A percentile compares a stretch with the other conserved stretches of the same genome.
phyloP scores from a whole-genome alignment of 495 filamentous ascomycete genomes.

The Geoglossum glabrum region DNA sequence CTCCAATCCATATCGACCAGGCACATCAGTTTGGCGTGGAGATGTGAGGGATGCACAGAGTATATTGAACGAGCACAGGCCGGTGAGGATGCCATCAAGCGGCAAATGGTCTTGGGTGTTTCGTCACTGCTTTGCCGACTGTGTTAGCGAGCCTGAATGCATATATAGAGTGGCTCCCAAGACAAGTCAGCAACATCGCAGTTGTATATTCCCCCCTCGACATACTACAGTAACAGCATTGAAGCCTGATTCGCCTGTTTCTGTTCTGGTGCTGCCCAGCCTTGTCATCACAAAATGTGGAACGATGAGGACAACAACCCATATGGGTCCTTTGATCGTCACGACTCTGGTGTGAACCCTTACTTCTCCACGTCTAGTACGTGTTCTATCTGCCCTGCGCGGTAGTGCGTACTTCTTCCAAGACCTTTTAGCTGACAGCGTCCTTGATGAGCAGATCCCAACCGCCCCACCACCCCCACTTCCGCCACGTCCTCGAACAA shows the following conservation, averaged over 20 bases:
- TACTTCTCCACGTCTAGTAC: slow-evolving; percentile 12
- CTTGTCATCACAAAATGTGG: slow-evolving; percentile 17
- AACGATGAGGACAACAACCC: slow-evolving; percentile 30
- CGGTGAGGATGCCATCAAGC: neutral
- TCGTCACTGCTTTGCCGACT: neutral
- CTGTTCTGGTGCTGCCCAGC: neutral
- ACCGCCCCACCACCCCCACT: slow-evolving; percentile 22
- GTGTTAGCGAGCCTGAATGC: too few species aligned
- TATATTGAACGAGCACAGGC: neutral
- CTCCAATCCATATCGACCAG: neutral
- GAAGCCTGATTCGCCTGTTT: neutral
- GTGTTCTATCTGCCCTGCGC: neutral
- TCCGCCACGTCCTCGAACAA: slow-evolving; percentile 17
- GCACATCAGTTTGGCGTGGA: too few species aligned
- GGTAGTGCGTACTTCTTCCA: neutral
- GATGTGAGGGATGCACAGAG: too few species aligned
- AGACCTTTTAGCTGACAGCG: neutral
- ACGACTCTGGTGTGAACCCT: slow-evolving; percentile 17
- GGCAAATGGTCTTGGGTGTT: neutral
- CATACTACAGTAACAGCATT: neutral
- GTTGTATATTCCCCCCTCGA: too few species aligned
- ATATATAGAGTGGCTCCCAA: too few species aligned
- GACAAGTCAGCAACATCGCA: too few species aligned
- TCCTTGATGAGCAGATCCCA: slow-evolving; percentile 10
- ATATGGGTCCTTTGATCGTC: slow-evolving; percentile 25